Percentiles rank a stretch among this genome's conserved stretches.
Conservation (phyloP, 768 basidiomycete species). For the Termitomyces titanicus region DNA sequence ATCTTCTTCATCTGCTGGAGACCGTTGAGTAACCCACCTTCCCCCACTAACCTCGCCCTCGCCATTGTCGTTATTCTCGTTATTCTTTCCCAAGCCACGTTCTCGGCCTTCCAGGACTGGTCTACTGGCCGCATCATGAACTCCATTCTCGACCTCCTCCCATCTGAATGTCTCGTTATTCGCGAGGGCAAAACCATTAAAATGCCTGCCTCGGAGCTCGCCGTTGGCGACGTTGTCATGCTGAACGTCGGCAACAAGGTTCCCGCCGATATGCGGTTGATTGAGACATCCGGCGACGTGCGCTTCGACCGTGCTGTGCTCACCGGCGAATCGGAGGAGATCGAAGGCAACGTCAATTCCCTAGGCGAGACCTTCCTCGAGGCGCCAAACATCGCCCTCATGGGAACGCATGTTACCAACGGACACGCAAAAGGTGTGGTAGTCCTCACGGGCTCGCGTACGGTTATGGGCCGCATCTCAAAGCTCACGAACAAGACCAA, state of each 20-base stretch:
- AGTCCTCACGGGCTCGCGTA: conserved; percentile 40
- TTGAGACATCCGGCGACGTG: conserved; percentile 48
- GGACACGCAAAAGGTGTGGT: conserved; percentile 38
- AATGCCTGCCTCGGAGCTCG: conserved; percentile 13
- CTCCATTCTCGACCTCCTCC: conserved; percentile 16
- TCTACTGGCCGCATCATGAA: conserved; percentile 18
- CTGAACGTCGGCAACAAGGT: conserved; percentile 17
- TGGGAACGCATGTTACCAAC: conserved; percentile 38
- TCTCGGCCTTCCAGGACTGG: conserved; percentile 16
- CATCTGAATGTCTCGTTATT: conserved; percentile 15
- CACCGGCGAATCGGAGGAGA: conserved; percentile 47
- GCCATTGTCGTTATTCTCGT: conserved; percentile 14
- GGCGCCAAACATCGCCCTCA: conserved; percentile 46
- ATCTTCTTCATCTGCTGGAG: conserved; percentile 17
- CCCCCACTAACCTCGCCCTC: conserved; percentile 17
- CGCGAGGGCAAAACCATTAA: conserved; percentile 13
- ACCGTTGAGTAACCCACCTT: conserved; percentile 9
- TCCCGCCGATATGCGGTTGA: conserved; percentile 45
- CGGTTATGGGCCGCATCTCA: conserved; percentile 52
- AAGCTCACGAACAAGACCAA: conserved; percentile 46
- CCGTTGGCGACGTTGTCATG: conserved; percentile 14
- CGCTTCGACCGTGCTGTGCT: conserved; percentile 51
- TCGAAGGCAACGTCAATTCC: conserved; percentile 40
- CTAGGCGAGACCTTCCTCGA: conserved; percentile 49
- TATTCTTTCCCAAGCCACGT: conserved; percentile 11